These are phyloP conservation scores for Xylariaceae sp. DNA, from an alignment of 2,329 filamentous ascomycete species.

Conservation along the genomic window DNA sequence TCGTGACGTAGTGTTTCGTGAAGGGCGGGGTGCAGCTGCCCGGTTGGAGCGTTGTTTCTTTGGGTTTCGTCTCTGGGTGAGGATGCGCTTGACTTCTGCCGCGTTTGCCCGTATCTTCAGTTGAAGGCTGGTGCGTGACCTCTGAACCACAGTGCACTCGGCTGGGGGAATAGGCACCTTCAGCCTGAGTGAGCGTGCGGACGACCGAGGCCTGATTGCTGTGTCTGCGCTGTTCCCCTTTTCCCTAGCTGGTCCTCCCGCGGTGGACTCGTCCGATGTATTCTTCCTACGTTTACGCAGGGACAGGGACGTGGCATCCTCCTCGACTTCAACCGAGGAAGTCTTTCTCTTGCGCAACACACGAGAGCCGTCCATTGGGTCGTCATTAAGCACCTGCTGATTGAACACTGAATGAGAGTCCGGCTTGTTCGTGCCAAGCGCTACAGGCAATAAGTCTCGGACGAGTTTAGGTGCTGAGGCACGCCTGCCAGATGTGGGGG, in stretches of 20 bases:
- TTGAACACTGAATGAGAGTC: slow-evolving; percentile 77
- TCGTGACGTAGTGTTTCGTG: slow-evolving; percentile 25
- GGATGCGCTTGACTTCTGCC: slow-evolving; percentile 55
- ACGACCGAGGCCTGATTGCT: slow-evolving; percentile 32
- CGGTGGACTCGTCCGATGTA: slow-evolving; percentile 37
- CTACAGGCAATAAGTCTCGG: slow-evolving; percentile 67
- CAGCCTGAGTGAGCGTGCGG: slow-evolving; percentile 56
- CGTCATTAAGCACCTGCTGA: slow-evolving; percentile 65
- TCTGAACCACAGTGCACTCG: slow-evolving; percentile 39
- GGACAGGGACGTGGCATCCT: slow-evolving; percentile 40
- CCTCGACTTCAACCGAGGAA: slow-evolving; percentile 62
- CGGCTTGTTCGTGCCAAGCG: slow-evolving; percentile 58
- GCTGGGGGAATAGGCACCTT: slow-evolving; percentile 38
- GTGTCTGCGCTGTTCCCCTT: slow-evolving; percentile 31
- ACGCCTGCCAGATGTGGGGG: slow-evolving; percentile 41
- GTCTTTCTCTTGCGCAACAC: slow-evolving; percentile 81
- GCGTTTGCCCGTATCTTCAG: slow-evolving; percentile 56
- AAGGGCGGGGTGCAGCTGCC: slow-evolving; percentile 27
- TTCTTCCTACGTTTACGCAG: slow-evolving; percentile 52
- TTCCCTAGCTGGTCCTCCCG: slow-evolving; percentile 27
- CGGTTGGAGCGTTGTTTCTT: slow-evolving; percentile 44
- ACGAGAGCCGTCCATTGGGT: slow-evolving; percentile 71
- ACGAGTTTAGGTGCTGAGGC: slow-evolving; percentile 63
- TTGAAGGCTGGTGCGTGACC: slow-evolving; percentile 41
- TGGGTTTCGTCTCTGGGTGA: slow-evolving; percentile 54